Conservation (phyloP, 192 early-diverging fungal species). For the Endogone sp. region DNA sequence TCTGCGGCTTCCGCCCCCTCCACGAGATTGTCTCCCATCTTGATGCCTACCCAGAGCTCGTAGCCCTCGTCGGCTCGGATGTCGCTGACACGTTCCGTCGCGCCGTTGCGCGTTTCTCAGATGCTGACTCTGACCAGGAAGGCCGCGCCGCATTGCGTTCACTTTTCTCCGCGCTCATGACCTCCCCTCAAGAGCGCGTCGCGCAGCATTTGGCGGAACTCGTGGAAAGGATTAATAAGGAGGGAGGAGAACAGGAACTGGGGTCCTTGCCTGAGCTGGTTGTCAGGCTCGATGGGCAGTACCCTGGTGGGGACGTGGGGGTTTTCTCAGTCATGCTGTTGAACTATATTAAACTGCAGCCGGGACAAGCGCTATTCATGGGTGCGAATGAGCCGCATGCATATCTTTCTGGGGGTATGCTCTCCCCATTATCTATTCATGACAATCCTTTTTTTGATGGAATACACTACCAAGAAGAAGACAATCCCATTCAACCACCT, state of each 20-base stretch:
- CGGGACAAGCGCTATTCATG: constrained; percentile 91
- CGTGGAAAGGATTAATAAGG: constrained; percentile 38
- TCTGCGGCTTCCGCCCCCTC: constrained; percentile 90
- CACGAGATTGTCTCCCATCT: constrained; percentile 68
- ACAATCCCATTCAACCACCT: too few relatives aligned
- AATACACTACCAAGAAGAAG: too few relatives aligned
- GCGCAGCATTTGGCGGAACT: constrained; percentile 48
- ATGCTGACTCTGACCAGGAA: constrained; percentile 26
- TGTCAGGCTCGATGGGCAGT: constrained; percentile 72
- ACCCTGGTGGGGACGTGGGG: constrained; percentile 84
- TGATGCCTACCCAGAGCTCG: constrained; percentile 75
- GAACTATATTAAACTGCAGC: constrained; percentile 75
- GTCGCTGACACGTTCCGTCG: constrained; percentile 38
- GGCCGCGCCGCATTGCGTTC: constrained; percentile 38
- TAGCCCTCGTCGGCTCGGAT: constrained; percentile 55
- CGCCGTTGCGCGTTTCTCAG: constrained; percentile 42
- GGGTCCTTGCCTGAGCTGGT: constrained; percentile 61
- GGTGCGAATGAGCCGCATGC: constrained; percentile 98
- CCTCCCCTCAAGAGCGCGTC: constrained; percentile 38
- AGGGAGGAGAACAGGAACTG: constrained; percentile 6
- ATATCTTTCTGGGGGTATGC: constrained; percentile 82
- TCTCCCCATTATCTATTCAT: not conserved
- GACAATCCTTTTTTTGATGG: too few relatives aligned
- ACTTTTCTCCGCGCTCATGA: constrained; percentile 65
- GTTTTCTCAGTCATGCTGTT: constrained; percentile 85